phyloP scores from a whole-genome alignment of 1,284 basidiomycete species.

The Fomitopsis pinicola region DNA sequence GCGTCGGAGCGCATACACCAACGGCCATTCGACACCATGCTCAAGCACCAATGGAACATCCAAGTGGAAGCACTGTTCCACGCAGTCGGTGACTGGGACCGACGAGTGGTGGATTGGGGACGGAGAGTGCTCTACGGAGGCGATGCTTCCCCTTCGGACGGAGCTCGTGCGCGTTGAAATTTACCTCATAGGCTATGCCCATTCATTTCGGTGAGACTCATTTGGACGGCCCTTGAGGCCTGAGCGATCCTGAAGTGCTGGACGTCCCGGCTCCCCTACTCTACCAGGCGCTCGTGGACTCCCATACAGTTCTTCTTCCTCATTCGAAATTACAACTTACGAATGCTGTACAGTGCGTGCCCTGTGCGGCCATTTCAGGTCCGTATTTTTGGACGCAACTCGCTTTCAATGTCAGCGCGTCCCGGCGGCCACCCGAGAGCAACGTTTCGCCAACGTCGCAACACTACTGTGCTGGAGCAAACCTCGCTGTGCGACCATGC shows the following conservation, averaged over 20 bases:
- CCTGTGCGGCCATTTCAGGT: neutral
- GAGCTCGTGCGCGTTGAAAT: neutral
- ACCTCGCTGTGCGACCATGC: neutral
- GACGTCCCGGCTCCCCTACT: neutral
- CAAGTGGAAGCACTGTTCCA: slow-evolving; percentile 25
- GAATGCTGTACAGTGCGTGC: no score
- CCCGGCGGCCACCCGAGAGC: neutral
- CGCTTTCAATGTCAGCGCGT: neutral
- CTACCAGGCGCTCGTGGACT: neutral
- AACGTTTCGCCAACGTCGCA: neutral
- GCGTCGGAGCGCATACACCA: slow-evolving; percentile 25
- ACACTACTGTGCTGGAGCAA: neutral
- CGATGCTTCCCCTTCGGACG: slow-evolving; percentile 5
- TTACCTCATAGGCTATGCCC: neutral
- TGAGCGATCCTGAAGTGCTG: neutral
- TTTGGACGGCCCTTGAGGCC: neutral
- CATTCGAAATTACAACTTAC: no score
- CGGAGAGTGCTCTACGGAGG: slow-evolving; percentile 24
- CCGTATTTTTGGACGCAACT: neutral
- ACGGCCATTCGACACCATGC: slow-evolving; percentile 19
- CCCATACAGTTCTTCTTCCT: no score
- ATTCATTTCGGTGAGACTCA: neutral
- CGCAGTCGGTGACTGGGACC: slow-evolving; percentile 17
- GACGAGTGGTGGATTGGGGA: slow-evolving; percentile 21
- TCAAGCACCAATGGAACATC: slow-evolving; percentile 27